phyloP scores from a whole-genome alignment of 176 grass and related monocot species.

The Zea luxurians region DNA sequence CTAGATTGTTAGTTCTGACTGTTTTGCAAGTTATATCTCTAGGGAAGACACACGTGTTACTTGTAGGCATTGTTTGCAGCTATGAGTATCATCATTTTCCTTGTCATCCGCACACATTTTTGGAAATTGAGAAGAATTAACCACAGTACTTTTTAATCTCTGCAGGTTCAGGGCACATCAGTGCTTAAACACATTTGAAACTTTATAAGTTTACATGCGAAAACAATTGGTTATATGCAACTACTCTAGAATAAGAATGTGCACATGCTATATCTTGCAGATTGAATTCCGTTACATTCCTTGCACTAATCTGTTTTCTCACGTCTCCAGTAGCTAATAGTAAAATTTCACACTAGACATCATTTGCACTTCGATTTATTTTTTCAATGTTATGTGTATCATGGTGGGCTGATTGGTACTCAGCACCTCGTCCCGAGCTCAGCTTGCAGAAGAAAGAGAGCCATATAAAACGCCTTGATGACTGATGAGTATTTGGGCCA shows the following conservation, averaged over 20 bases:
- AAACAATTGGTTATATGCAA: neutral
- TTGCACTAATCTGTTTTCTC: neutral
- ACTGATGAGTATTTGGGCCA: too few relatives aligned
- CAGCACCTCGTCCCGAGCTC: too few relatives aligned
- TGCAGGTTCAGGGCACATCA: slow-evolving; percentile 2
- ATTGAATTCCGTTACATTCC: neutral
- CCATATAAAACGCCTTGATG: too few relatives aligned
- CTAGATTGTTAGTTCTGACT: slow-evolving; percentile 1
- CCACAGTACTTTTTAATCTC: neutral
- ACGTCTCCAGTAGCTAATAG: neutral
- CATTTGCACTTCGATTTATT: neutral
- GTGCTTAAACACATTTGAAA: neutral
- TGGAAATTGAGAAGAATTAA: neutral
- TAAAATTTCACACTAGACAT: neutral
- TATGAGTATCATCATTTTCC: neutral
- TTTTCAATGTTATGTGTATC: slow-evolving; percentile 1
- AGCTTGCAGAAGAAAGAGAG: too few relatives aligned
- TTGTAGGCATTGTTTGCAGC: neutral
- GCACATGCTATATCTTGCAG: neutral
- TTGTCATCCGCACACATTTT: slow-evolving; percentile 10
- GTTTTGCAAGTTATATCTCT: slow-evolving; percentile 11
- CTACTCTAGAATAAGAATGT: slow-evolving; percentile 16
- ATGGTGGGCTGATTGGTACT: slow-evolving; percentile 17
- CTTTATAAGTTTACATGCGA: neutral
- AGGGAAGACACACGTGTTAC: neutral